Evolutionary conservation across 1,139 yeast species (phyloP), one percentile per base, ranked within the genome.

Genomic region (Hanseniaspora uvarum): DNA sequence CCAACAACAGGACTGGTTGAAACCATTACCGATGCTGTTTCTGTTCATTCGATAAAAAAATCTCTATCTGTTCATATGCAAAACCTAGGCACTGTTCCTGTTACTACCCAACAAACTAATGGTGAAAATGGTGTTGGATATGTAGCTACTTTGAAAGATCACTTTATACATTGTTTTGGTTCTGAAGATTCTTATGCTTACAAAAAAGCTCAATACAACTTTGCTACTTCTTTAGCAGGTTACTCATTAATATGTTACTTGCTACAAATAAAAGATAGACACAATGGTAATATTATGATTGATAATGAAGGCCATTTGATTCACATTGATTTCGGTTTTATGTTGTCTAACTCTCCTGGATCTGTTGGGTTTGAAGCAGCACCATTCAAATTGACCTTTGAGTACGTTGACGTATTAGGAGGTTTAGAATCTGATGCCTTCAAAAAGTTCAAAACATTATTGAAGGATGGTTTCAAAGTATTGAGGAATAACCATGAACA

Each of bases 311-410:
- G 98, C 0, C 97, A 92, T 65, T 83, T 92, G 14, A 82, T 88
- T 49, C 98, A 92, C 66, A 92, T 92, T 61, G 98, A 92, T 69
- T 92, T 92, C 71, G 98, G 98, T 0, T 92, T 88, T 65, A 69
- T 92, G 63, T 72, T 92, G 5, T 86, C 96, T 0, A 92, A 92
- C 63, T 83, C 96, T 0, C 98, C 98, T 0, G 97, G 97, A 2
- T 83, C 95, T 56, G 87, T 92, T 54, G 96, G 96, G 0, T 88
- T 92, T 67, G 98, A 92, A 64, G 94, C 96, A 0, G 96, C 97
- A 0, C 96, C 98, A 1, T 92, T 92, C 73, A 92, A 92, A 64
- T 71, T 92, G 18, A 87, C 97, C 0, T 74, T 75, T 56, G 98
- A 92, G 63, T 92, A 92, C 62, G 79, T 88, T 23, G 96, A 89